phyloP scores from a whole-genome alignment of 345 rosid genomes.

The Psidium guajava region DNA sequence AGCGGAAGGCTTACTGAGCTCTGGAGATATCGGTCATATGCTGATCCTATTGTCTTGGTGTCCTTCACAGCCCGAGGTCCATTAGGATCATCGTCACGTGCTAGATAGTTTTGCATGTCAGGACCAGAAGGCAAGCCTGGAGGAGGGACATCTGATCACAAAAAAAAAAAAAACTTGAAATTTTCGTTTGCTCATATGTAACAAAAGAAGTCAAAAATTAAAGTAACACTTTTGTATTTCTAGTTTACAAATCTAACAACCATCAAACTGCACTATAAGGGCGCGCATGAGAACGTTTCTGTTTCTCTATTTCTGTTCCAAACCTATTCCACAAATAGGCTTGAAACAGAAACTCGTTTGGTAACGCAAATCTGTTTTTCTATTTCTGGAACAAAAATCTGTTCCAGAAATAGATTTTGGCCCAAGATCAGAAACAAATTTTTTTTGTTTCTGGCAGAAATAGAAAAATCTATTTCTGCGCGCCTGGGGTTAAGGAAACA shows the following conservation, averaged over 20 bases:
- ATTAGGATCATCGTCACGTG: slow-evolving; percentile 49
- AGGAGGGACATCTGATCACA: slow-evolving; percentile 26
- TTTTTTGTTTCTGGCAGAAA: too few species aligned
- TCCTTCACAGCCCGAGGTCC: slow-evolving; percentile 43
- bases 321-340: too few species aligned
- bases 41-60: slow-evolving; percentile 64
- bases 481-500: not conserved
- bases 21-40: slow-evolving; percentile 72
- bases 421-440: too few species aligned
- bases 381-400: too few species aligned
- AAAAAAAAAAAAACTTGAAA: not conserved
- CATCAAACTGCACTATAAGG: not conserved
- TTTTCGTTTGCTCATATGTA: not conserved
- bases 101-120: slow-evolving; percentile 38
- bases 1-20: slow-evolving; percentile 23
- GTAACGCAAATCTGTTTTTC: too few species aligned
- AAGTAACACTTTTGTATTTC: not conserved
- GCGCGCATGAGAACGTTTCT: too few species aligned
- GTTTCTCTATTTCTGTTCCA: too few species aligned
- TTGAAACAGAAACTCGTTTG: too few species aligned
- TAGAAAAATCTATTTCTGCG: too few species aligned
- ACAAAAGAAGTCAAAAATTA: not conserved
- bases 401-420: too few species aligned
- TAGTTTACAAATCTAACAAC: not conserved
- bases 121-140: slow-evolving; percentile 32